Base-by-base conservation (phyloP, 306 rosid species). In the Macrotyloma uniflorum region DNA sequence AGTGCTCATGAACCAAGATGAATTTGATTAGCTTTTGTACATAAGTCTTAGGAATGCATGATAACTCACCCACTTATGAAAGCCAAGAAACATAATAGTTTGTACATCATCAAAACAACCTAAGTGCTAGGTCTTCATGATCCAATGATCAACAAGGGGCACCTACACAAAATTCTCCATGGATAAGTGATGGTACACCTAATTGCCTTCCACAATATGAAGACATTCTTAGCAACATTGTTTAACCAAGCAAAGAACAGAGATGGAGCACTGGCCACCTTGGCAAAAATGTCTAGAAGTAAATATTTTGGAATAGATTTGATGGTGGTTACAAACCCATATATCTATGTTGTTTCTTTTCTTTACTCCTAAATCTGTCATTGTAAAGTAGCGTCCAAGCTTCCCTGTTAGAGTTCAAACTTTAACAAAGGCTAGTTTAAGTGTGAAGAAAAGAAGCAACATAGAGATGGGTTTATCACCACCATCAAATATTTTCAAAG, bases 221-320 rank as follows among this genome's bases (percentile, higher is more conserved):
- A 67, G 79, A 49, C 85, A 79, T 0, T 87, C 83, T 18, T 59
- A 85, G 26, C 85, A 87, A 8, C 42, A 72, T 6, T 46, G 5
- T 55, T 88, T 84, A 1, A 72, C 49, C 22, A 51, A 78, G 54
- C 53, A 53, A 1, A 84, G 79, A 4, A 86, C 87, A 2, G 8
- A 6, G 51, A 70, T 57, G 2, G 88, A 86, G 5, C 5, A 0
- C 87, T 77, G 0, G 85, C 90, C 4, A 86, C 87, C 43, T 70
- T 79, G 8, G 70, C 75, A 0, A 84, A 0, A 24, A 84, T 67
- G 15, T 88, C 86, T 1, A 75, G 33, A 0, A 82, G 14, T 62
- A 84, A 59, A 4, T 88, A 90, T 0, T 70, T 42, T 4, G 92
- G 88, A 62, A 86, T 79, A 12, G 51, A 4, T 50, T 79, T 51